A percentile compares a stretch with the other conserved stretches of the same genome.
These are phyloP conservation scores for Dioscorea dumetorum DNA, from an alignment of 106 monocot genomes.

Conservation along the genomic window DNA sequence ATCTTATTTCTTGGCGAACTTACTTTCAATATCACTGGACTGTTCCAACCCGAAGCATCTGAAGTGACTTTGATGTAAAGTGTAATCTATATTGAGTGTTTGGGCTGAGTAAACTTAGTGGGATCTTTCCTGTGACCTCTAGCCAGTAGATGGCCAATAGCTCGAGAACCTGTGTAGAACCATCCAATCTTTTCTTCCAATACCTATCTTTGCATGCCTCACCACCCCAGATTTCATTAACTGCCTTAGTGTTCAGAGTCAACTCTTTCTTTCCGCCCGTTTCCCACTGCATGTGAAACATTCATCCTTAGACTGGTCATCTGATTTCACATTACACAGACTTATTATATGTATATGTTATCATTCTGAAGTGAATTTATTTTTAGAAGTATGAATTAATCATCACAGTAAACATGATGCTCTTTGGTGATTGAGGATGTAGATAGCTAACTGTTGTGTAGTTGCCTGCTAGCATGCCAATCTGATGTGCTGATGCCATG, in stretches of 20 bases:
- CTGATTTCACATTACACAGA: too few species aligned
- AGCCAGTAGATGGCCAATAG: conserved; percentile 15
- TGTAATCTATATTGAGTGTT: conserved; percentile 3
- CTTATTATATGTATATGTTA: too few species aligned
- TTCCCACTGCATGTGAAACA: not conserved
- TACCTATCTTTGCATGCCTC: conserved; percentile 9
- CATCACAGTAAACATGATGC: too few species aligned
- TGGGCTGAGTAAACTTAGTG: conserved; percentile 7
- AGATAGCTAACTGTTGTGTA: too few species aligned
- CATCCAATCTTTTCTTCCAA: not conserved
- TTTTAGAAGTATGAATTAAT: too few species aligned
- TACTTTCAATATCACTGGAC: conserved; percentile 1
- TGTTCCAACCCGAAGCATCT: not conserved
- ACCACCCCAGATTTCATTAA: not conserved
- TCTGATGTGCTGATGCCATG: too few species aligned
- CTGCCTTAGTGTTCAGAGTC: not conserved
- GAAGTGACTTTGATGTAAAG: not conserved
- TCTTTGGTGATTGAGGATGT: too few species aligned
- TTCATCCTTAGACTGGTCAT: too few species aligned
- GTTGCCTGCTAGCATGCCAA: too few species aligned
- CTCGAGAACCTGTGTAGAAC: conserved; percentile 1
- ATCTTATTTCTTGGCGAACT: not conserved
- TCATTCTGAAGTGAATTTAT: too few species aligned
- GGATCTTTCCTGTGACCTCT: conserved; percentile 14
- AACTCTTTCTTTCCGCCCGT: not conserved